Evolutionary conservation across 257 asterid species (phyloP).

Genomic region (Knoxia roxburghii): DNA sequence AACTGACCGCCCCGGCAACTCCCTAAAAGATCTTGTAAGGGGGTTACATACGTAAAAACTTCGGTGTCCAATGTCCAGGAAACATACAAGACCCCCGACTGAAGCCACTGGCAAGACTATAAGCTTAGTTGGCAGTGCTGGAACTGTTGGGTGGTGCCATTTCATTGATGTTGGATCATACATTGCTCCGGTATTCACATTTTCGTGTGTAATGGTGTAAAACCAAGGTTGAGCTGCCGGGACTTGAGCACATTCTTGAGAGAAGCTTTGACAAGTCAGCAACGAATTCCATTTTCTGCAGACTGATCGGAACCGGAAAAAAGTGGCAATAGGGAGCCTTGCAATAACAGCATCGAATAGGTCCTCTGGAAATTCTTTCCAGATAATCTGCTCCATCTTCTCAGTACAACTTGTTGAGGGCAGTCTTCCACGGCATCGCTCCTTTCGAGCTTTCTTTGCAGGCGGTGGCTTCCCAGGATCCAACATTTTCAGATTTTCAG

Average conservation of each 20-base stretch:
- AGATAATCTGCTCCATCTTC: conserved; percentile 58
- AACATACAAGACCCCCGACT: conserved; percentile 92
- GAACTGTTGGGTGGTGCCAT: conserved; percentile 90
- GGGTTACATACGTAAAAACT: conserved; percentile 88
- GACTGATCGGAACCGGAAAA: conserved; percentile 74
- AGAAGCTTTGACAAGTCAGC: conserved; percentile 75
- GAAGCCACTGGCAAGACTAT: conserved; percentile 89
- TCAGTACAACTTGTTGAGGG: conserved; percentile 34
- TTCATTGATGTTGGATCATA: conserved; percentile 62
- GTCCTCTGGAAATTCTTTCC: conserved; percentile 96
- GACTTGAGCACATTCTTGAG: conserved; percentile 57
- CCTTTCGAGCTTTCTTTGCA: conserved; percentile 62
- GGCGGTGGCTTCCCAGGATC: conserved; percentile 88
- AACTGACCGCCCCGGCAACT: conserved; percentile 74
- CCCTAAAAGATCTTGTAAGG: conserved; percentile 69
- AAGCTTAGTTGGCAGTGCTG: conserved; percentile 64
- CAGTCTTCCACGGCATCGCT: conserved; percentile 46
- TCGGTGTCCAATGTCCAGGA: conserved; percentile 74
- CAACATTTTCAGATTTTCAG: conserved; percentile 74
- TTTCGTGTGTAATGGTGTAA: conserved; percentile 81
- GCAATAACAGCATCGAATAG: conserved; percentile 88
- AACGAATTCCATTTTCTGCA: conserved; percentile 79
- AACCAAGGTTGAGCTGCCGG: conserved; percentile 70
- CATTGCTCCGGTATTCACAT: conserved; percentile 75
- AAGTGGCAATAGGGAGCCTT: conserved; percentile 70